A percentile compares a stretch with the other conserved stretches of the same genome.
phyloP scores from a whole-genome alignment of 176 grass and related monocot species.

The Puya raimondii region DNA sequence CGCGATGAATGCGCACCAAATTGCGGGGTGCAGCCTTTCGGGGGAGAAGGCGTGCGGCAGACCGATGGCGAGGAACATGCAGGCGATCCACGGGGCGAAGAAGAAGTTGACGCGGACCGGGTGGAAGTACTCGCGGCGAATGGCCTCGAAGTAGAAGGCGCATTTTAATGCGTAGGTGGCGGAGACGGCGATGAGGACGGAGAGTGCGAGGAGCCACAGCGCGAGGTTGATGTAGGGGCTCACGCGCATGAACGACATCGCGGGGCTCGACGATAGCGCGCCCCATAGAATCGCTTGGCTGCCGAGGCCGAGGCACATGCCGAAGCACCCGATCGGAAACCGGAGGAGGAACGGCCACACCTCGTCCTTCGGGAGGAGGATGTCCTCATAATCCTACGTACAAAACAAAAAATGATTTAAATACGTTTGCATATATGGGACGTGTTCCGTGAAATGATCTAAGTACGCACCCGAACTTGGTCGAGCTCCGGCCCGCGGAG shows the following conservation, averaged over 20 bases:
- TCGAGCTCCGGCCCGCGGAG: constrained; percentile 94
- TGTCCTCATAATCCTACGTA: constrained; percentile 78
- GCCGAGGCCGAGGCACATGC: constrained; percentile 75
- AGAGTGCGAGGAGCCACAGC: constrained; percentile 61
- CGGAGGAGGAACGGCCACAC: constrained; percentile 96
- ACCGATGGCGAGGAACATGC: constrained; percentile 94
- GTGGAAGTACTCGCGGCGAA: constrained; percentile 94
- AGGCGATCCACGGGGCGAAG: constrained; percentile 83
- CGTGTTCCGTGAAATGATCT: too few relatives aligned
- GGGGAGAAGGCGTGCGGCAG: constrained; percentile 40
- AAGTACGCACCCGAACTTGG: constrained; percentile 65
- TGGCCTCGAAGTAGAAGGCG: constrained; percentile 98
- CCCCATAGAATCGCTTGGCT: constrained; percentile 96
- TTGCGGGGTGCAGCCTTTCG: constrained; percentile 43
- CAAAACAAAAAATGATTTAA: neutral
- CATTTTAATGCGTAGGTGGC: constrained; percentile 85
- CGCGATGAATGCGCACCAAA: constrained; percentile 57
- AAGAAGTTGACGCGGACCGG: constrained; percentile 96
- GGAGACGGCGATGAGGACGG: constrained; percentile 42
- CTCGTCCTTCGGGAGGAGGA: constrained; percentile 80
- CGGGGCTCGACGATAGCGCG: constrained; percentile 48
- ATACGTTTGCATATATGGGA: too few relatives aligned
- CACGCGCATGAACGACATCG: constrained; percentile 65
- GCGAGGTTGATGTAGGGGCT: constrained; percentile 60
- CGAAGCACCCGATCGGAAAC: constrained; percentile 91